These are phyloP conservation scores for Populus pruinosa DNA, from an alignment of 345 rosid genomes.

Conservation along the genomic window DNA sequence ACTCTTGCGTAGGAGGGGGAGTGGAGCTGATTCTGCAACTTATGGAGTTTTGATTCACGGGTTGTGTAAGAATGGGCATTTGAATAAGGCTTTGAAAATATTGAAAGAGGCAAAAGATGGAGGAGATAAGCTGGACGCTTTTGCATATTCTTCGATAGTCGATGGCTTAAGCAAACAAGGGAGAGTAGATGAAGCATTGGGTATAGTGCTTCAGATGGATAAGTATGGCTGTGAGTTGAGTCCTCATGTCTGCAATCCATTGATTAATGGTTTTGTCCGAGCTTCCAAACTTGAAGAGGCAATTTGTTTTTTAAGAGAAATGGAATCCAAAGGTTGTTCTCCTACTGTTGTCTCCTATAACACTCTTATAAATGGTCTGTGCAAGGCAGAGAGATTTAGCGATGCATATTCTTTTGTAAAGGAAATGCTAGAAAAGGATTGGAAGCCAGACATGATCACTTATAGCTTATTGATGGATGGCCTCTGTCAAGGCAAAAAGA, in stretches of 20 bases:
- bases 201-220: conserved; percentile 42
- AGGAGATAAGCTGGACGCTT: conserved; percentile 49
- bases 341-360: conserved; percentile 67
- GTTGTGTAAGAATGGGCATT: conserved; percentile 67
- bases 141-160: conserved; percentile 68
- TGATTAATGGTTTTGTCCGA: conserved; percentile 63
- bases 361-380: conserved; percentile 65
- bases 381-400: conserved; percentile 63
- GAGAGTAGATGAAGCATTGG: conserved; percentile 61
- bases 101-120: conserved; percentile 49
- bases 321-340: conserved; percentile 45
- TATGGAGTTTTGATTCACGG: conserved; percentile 72
- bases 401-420: conserved; percentile 63
- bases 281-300: conserved; percentile 66
- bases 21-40: conserved; percentile 51
- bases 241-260: conserved; percentile 54
- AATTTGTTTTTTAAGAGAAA: conserved; percentile 47
- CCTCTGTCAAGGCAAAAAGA: conserved; percentile 62
- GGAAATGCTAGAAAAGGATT: conserved; percentile 72
- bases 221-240: conserved; percentile 47
- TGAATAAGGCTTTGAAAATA: conserved; percentile 64
- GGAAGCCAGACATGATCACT: conserved; percentile 69
- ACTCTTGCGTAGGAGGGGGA: conserved; percentile 46
- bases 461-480: conserved; percentile 76
- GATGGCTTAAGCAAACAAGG: conserved; percentile 71